Percentiles rank a stretch among this genome's conserved stretches.
These are phyloP conservation scores for Harringtonia lauricola DNA, from an alignment of 2,329 filamentous ascomycete species.

Conservation along the genomic window DNA sequence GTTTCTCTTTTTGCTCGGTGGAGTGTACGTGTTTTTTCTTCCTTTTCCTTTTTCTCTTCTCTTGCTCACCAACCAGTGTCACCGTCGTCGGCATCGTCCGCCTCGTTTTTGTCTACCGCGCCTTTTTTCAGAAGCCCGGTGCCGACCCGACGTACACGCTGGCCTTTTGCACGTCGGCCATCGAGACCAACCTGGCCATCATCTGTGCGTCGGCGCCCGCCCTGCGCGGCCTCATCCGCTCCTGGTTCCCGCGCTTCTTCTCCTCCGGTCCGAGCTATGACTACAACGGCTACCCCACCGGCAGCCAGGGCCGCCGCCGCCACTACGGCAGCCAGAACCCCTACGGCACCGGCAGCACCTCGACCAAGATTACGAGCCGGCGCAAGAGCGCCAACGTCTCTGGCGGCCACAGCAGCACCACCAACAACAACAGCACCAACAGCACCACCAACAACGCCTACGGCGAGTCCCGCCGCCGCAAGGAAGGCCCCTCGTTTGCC, in stretches of 20 bases:
- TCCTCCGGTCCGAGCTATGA: conserved; percentile 8
- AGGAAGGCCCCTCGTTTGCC: conserved; percentile 4
- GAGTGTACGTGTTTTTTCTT: conserved; percentile 14
- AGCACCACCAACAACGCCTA: not conserved
- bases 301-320: not conserved
- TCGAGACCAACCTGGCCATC: conserved; percentile 30
- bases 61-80: conserved; percentile 15
- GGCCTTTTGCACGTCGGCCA: conserved; percentile 23
- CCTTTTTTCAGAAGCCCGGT: conserved; percentile 17
- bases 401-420: not conserved
- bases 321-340: not conserved
- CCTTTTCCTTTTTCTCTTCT: not conserved
- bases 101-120: conserved; percentile 20
- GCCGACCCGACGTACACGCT: conserved; percentile 20
- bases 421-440: not conserved
- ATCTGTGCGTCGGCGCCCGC: conserved; percentile 30
- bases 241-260: conserved; percentile 13
- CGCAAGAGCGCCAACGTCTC: not conserved
- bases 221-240: conserved; percentile 16
- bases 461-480: too few species aligned
- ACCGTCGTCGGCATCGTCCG: conserved; percentile 23
- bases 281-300: not conserved
- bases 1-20: conserved; percentile 21
- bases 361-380: conserved; percentile 7
- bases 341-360: conserved; percentile 6